These are phyloP conservation scores for Toxicodendron radicans DNA, from an alignment of 345 rosid genomes.

Conservation along the genomic window DNA sequence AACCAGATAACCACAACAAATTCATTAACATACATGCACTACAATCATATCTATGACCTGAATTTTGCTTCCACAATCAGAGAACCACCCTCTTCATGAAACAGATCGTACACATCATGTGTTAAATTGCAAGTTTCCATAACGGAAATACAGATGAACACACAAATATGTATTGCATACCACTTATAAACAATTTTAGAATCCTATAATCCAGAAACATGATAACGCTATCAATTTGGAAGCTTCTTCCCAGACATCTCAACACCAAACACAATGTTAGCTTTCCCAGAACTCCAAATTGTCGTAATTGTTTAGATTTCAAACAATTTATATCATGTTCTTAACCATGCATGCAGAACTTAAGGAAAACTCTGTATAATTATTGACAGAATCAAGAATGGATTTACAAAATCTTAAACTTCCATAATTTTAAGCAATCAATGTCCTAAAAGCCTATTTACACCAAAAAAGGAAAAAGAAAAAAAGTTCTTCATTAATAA, in stretches of 20 bases:
- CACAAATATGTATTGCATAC: neutral
- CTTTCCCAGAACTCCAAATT: neutral
- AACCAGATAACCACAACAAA: neutral
- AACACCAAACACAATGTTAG: neutral
- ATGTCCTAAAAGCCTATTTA: neutral
- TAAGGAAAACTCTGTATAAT: neutral
- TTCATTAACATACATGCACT: neutral
- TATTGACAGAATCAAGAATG: neutral
- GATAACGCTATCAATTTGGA: neutral
- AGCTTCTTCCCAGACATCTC: neutral
- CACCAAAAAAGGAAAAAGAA: neutral
- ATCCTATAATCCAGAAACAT: neutral
- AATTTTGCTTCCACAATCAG: neutral
- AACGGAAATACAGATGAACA: neutral
- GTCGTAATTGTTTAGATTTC: neutral
- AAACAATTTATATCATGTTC: neutral
- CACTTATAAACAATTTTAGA: neutral
- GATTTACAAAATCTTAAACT: neutral
- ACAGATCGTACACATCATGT: neutral
- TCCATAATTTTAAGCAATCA: neutral
- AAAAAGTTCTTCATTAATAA: neutral
- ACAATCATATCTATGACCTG: constrained; percentile 2
- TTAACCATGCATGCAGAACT: neutral
- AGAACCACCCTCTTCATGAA: neutral
- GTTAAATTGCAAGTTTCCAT: neutral